Evolutionary conservation across 495 filamentous ascomycete genomes (phyloP), one percentile per base, ranked within the genome.

Genomic region (Xylaria bambusicola): DNA sequence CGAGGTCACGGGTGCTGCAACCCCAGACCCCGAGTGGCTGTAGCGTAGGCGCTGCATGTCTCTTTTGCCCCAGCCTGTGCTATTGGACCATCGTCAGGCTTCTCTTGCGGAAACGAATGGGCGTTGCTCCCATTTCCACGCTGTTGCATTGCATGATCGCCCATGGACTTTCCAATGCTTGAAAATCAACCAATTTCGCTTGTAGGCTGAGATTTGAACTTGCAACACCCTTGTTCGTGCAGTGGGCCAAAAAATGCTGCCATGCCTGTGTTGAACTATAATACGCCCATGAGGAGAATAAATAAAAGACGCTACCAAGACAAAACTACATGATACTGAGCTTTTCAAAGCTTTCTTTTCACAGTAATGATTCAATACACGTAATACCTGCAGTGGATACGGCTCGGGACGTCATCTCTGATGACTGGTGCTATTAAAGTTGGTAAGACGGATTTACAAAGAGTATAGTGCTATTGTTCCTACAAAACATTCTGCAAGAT

Each of bases 361-460:
- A n/a, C n/a, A n/a, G n/a, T n/a, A n/a, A n/a, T n/a, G n/a, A n/a
- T n/a, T n/a, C n/a, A n/a, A n/a, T n/a, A n/a, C n/a, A n/a, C n/a
- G n/a, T n/a, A n/a, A n/a, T n/a, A n/a, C n/a, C 10, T 33, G 10
- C 10, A 10, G 10, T 10, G 5, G 10, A 33, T 10, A 33, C 29
- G 29, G 10, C 29, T 8, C 36, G 27, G 10, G 23, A 38, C 29
- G 20, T 18, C 42, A 21, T 38, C 35, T 52, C 8, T 40, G 29
- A 24, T 46, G 47, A 62, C 51, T 17, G 49, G 53, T 69, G 45
- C 58, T 67, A 70, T 70, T 66, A 71, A 68, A 71, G 64, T 56
- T 65, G 41, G 50, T 68, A 68, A 64, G 61, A 62, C 60, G 61
- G 63, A 66, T 71, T 64, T 71, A 71, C 68, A 71, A 67, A 63